Base-by-base conservation (phyloP, 2,329 filamentous ascomycete species). In the Aspergillus brasiliensis region DNA sequence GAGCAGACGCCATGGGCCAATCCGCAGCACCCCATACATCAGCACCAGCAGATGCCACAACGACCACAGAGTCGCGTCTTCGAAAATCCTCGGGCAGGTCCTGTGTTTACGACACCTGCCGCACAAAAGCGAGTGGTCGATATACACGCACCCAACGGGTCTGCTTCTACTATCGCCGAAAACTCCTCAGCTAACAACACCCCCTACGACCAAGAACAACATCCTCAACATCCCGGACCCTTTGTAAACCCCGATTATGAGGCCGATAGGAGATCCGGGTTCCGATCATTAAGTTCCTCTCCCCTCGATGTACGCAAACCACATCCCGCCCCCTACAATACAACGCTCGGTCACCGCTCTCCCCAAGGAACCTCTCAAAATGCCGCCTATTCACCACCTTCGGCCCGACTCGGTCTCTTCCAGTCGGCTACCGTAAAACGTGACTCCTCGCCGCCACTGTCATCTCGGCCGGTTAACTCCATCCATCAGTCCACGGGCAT, bases 1-100 rank as follows among this genome's bases (percentile, higher is more conserved):
- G 91, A 96, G 70, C 89, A 94, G 67, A 96, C 91, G 5, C 90
- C 92, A 1, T 97, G 93, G 93, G 92, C 92, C 37, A 96, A 96
- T 72, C 91, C 92, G 17, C 91, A 94, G 66, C 89, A 92, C 71
- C 88, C 89, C 6, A 84, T 87, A 8, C 88, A 91, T 71, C 83
- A 85, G 62, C 73, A 79, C 63, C 73, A 79, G 56, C 74, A 78
- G 44, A 76, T 79, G 42, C 76, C 72, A 25, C 69, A 72, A 56
- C 68, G 76, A 42, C 69, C 71, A 3, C 74, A 72, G 49, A 65
- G 60, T 25, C 69, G 67, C 55, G 62, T 72, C 8, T 73, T 73
- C 23, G 77, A 76, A 57, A 66, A 73, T 31, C 70, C 73, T 5
- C 71, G 75, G 23, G 67, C 72, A n/a, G n/a, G n/a, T 15, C 71